Base-by-base conservation (phyloP, 768 basidiomycete species). In the Russula vinacea region DNA sequence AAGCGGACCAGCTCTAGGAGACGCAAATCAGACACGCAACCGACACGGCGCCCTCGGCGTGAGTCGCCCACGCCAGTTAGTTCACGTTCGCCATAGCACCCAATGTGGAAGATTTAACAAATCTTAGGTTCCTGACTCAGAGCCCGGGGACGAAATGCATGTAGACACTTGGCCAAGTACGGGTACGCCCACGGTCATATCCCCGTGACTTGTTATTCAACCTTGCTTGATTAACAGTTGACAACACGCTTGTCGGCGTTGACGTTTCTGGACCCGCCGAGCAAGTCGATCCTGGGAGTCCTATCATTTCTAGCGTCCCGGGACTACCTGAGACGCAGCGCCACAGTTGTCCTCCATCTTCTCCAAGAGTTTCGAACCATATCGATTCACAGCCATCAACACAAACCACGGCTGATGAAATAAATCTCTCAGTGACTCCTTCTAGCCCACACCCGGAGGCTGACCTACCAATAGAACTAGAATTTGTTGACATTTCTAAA, bases 41-140 rank as follows among this genome's bases (percentile, higher is more conserved):
- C 26, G 40, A 16, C 54, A 44, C 55, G 32, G 11, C 55, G 49
- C 13, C 14, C 24, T 19, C 39, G 39, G 39, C 64, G 45, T 13
- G 32, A 50, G 10, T 37, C 60, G 35, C 49, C 40, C n/a, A 22
- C 55, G 14, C 54, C 59, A 17, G 64, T 65, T 13, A 65, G 64
- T 61, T 19, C 33, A 29, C 32, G 26, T 58, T n/a, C 45, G 9
- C n/a, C 37, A 19, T 37, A 14, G 14, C 26, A 6, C 29, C 26
- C 49, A 19, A 24, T n/a, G 13, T 0, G 10, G 14, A 50, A 14
- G 35, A 40, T 37, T 47, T 32, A 50, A 47, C 56, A 40, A 6
- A 26, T 14, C 24, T n/a, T 49, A 65, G 64, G 49, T 65, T 39
- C 64, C 64, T 33, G 64, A 65, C 61, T 65, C 64, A 45, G 52